Conservation (phyloP, 1,284 basidiomycete genomes). For the Ustilago sp. region DNA sequence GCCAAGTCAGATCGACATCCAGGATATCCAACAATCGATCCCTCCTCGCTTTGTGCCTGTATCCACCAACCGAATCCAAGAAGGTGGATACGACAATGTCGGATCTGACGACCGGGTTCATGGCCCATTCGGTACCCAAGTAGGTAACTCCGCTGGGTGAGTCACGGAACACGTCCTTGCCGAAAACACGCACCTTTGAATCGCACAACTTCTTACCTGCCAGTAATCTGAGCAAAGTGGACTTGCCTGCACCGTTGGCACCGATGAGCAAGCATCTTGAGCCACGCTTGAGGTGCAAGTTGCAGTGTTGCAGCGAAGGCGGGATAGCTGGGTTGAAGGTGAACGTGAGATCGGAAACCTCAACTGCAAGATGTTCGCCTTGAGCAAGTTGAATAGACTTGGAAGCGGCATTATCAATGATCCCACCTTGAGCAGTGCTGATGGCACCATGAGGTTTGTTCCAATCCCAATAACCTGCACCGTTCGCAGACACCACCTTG, state of each 20-base stretch:
- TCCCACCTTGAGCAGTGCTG: constrained; percentile 28
- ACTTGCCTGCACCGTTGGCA: constrained; percentile 84
- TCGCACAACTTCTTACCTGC: constrained; percentile 79
- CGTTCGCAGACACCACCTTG: constrained; percentile 36
- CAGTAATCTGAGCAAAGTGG: constrained; percentile 90
- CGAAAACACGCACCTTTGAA: constrained; percentile 61
- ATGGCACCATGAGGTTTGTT: constrained; percentile 45
- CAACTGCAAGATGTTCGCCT: constrained; percentile 53
- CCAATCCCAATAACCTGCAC: constrained; percentile 63
- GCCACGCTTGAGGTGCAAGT: constrained; percentile 57
- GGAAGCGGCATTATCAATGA: constrained; percentile 41
- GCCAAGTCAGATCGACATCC: constrained; percentile 82
- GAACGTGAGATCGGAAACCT: constrained; percentile 64
- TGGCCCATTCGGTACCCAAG: constrained; percentile 83
- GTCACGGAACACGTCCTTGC: constrained; percentile 66
- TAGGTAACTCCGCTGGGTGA: constrained; percentile 74
- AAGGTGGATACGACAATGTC: constrained; percentile 76
- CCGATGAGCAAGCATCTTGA: constrained; percentile 66
- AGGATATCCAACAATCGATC: constrained; percentile 89
- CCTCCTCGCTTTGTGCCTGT: constrained; percentile 88
- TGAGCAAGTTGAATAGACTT: constrained; percentile 29
- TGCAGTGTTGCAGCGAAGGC: constrained; percentile 62
- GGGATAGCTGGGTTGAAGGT: constrained; percentile 49
- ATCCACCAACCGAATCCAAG: constrained; percentile 85
- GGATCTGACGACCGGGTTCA: constrained; percentile 91